Evolutionary conservation across 768 basidiomycete genomes (phyloP), one percentile per base, ranked within the genome.

Genomic region (Russula vinacea): DNA sequence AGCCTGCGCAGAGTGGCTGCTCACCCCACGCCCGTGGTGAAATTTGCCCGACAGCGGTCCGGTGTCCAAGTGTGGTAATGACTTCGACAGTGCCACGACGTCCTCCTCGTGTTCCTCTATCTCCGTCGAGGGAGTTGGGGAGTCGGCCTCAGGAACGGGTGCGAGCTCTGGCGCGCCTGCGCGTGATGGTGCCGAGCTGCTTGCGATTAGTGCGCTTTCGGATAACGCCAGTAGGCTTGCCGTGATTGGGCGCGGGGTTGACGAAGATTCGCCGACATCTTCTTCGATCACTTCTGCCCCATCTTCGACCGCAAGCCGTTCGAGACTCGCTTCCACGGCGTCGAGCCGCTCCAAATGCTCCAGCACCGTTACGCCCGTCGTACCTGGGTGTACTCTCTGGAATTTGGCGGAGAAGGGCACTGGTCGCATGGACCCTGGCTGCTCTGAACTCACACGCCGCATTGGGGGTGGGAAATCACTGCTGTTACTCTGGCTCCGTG

Each of bases 301-400:
- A 37, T 84, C 81, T 51, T 85, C 84, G 35, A 81, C 79, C 13
- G 85, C 86, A n/a, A 92, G 80, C 53, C 89, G 79, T 71, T 90
- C 86, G 64, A 92, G 73, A 67, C 89, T 85, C 9, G 89, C 88
- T 68, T 92, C 90, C 19, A 90, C 89, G 17, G 84, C 87, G 71
- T 94, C 92, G 52, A 94, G 75, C 52, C 89, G 84, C 71, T 94
- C 92, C 68, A 94, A 79, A 68, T 93, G 91, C 70, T 91, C 89
- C 42, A 94, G 79, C 54, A 94, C 87, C 11, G 85, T 88, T 29
- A 94, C 91, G 13, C 92, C 92, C 0, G 90, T 93, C 33, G 90
- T 92, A 42, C 89, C 90, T 52, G 90, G 90, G 71, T 91, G 89
- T 39, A 92, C 86, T 54, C 86, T 83, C 71, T 88, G 84, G 74